Conservation (phyloP, 495 filamentous ascomycete genomes). For the Penicillium paradoxum region DNA sequence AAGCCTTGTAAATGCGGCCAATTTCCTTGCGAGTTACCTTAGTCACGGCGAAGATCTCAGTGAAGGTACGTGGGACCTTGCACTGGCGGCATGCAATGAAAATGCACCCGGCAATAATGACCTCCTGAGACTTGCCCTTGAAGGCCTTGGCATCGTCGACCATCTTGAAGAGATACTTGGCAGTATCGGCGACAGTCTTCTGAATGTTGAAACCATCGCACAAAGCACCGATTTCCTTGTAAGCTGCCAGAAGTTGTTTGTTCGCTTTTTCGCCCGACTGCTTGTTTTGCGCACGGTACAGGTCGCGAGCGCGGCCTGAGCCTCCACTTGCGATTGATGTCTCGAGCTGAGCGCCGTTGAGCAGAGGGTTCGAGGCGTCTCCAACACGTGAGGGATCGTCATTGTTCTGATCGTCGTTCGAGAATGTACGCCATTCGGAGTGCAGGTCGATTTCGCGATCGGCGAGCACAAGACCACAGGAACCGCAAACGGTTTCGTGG, state of each 20-base stretch:
- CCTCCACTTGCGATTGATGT: slow-evolving; percentile 82
- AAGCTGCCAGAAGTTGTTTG: slow-evolving; percentile 71
- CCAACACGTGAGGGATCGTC: slow-evolving; percentile 98
- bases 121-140: slow-evolving; percentile 92
- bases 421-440: slow-evolving; percentile 97
- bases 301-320: slow-evolving; percentile 64
- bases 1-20: slow-evolving; percentile 85
- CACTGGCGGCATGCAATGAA: slow-evolving; percentile 95
- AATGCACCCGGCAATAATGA: slow-evolving; percentile 90
- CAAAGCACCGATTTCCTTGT: slow-evolving; percentile 82
- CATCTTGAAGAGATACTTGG: slow-evolving; percentile 91
- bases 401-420: slow-evolving; percentile 92
- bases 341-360: slow-evolving; percentile 88
- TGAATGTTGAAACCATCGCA: slow-evolving; percentile 83
- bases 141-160: slow-evolving; percentile 88
- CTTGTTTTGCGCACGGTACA: slow-evolving; percentile 84
- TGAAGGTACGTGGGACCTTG: slow-evolving; percentile 81
- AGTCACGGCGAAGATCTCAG: slow-evolving; percentile 85
- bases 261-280: slow-evolving; percentile 79
- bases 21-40: slow-evolving; percentile 97
- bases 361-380: slow-evolving; percentile 77
- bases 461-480: slow-evolving; percentile 86
- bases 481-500: slow-evolving; percentile 88
- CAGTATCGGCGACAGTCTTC: slow-evolving; percentile 72
- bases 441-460: slow-evolving; percentile 90